Conservation (phyloP, 371 early-diverging fungal genomes). For the Mortierella sp. region DNA sequence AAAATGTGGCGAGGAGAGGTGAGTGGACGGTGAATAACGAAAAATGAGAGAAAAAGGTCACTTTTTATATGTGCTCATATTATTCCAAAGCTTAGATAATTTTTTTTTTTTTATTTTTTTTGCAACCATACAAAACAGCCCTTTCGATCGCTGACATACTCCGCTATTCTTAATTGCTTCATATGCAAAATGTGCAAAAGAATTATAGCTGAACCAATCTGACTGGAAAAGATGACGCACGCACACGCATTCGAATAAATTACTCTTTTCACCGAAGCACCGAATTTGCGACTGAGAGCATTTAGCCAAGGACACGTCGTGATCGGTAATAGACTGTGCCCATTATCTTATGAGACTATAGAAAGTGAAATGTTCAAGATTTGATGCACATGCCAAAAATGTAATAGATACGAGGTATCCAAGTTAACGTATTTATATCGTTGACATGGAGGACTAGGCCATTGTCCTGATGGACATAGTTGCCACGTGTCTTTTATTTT, state of each 20-base stretch:
- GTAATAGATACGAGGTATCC: not conserved
- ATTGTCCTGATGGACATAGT: not conserved
- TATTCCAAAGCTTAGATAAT: not conserved
- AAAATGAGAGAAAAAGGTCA: not conserved
- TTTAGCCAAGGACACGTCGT: not conserved
- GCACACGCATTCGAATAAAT: not conserved
- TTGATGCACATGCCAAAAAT: not conserved
- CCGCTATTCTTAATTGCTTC: not conserved
- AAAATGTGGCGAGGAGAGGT: not conserved
- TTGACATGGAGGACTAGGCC: not conserved
- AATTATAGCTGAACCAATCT: not conserved
- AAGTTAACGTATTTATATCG: not conserved
- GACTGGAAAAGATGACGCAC: not conserved
- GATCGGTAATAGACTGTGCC: not conserved
- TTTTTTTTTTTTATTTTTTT: not conserved
- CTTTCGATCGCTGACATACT: slow-evolving; percentile 17
- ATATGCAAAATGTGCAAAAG: not conserved
- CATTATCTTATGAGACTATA: too few species aligned
- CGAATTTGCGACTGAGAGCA: not conserved
- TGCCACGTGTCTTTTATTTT: not conserved
- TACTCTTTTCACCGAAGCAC: not conserved
- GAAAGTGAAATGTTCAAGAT: not conserved
- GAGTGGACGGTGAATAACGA: not conserved
- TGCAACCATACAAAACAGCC: too few species aligned
- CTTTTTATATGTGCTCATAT: slow-evolving; percentile 5